Evolutionary conservation across 2,329 filamentous ascomycete species (phyloP), one percentile per base, ranked within the genome.

Genomic region (Torrubiellomyces zombiae): DNA sequence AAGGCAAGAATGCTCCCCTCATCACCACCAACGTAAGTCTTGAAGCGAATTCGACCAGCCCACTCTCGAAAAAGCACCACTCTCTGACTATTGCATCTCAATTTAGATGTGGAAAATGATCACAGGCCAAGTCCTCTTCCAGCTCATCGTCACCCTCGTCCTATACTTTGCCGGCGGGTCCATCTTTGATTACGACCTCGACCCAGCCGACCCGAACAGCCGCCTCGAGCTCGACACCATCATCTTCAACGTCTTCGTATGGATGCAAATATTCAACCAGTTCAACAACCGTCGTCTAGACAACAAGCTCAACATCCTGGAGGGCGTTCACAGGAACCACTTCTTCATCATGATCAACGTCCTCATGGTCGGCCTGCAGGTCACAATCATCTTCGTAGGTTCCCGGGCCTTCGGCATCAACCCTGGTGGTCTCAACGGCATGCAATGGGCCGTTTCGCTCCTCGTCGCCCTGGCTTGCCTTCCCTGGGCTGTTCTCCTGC

Each of bases 281-380:
- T 21, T 31, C 16, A 22, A 11, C 20, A 16, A 20, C 19, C 15
- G 9, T 8, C 18, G 17, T 14, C 65, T 92, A 10, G 83, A 92
- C 50, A 92, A 91, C 51, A 70, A 69, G 28, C 74, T 89, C 55
- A 92, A 92, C 47, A 75, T 92, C 29, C 81, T 92, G 30, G 81
- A 91, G 47, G 78, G 78, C 28, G 69, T 92, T 29, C 63, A 66
- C 12, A 65, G 63, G 38, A 92, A 92, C 46, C 71, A 63, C 43
- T 89, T 85, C 60, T 92, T 92, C 56, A 63, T 85, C 16, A 58
- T 58, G 14, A 91, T 92, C 50, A 79, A 83, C 50, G 42, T 64
- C 27, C 62, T 89, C 49, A 91, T 92, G 75, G 62, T 89, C 30
- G 81, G 69, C 34, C 79, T 79, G 7, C 83, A 93, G 43, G 56